Base-by-base conservation (phyloP, 768 basidiomycete species). In the Amanita jacksonii region DNA sequence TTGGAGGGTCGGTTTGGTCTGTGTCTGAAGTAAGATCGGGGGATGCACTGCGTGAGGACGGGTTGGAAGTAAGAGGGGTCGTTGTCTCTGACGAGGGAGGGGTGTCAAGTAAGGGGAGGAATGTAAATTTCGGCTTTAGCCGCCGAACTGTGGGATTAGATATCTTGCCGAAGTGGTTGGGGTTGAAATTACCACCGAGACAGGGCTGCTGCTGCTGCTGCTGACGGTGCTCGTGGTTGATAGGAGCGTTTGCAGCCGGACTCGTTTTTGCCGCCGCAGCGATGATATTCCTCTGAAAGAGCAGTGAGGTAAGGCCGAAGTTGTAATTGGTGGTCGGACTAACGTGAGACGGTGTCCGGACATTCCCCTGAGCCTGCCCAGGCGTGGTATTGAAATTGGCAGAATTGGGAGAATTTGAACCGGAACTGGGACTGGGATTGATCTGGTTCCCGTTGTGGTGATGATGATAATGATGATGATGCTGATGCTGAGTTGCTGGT, bases 71-170 rank as follows among this genome's bases (percentile, higher is more conserved):
- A 25, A 50, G 45, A 3, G 58, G 54, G 1, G 59, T 54, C 2
- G 51, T 41, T n/a, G 47, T 27, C 10, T 40, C 49, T 13, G 52
- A 52, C 7, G 49, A 47, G 1, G 59, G 47, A 4, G 60, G 57
- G 1, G 65, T 59, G 34, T 68, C 63, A 18, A 69, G 53, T 13
- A 69, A 53, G 0, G 67, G 67, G 24, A 69, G 36, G 46, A 46
- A 56, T 3, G 52, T 41, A 30, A 56, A 56, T 12, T 46, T 45
- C 12, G 47, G 27, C 37, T 49, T 50, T 16, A 30, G 43, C 37
- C 40, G 50, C 45, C 45, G 41, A 16, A 45, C 45, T 19, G 43
- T 2, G 38, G 47, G 41, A 45, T 22, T 33, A 18, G 48, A 37
- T 6, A 38, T 22, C n/a, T 34, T 25, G 23, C 7, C 36, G 28